Evolutionary conservation across 2,329 filamentous ascomycete species (phyloP), one percentile per base, ranked within the genome.

Genomic region (Ilyonectria mors-panacis): DNA sequence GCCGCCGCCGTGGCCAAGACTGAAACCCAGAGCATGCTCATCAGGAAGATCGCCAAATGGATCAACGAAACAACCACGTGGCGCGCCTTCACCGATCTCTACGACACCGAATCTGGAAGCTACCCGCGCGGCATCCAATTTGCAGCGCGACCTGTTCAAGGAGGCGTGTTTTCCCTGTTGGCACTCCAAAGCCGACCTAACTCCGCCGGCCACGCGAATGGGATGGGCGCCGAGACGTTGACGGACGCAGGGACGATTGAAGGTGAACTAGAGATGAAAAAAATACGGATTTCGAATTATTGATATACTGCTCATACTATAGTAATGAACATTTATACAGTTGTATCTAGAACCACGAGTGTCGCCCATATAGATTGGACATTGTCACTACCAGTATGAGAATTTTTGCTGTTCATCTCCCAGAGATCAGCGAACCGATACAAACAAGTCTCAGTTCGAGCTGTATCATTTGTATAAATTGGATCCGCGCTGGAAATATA

Each of bases 141-240:
- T 82, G 91, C 91, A 67, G 93, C 93, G 1, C 83, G 94, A 39
- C 94, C 94, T 1, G 94, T 97, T 1, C 86, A 92, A 48, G 94
- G 94, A 3, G 94, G 92, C 0, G 89, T 93, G 79, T 97, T 95
- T 84, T 91, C 93, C 2, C 87, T 95, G 54, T 47, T 63, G 3
- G 61, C 37, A 12, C 45, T 63, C 1, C 53, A 63, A 23, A 48
- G 39, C n/a, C 39, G 39, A 42, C 39, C 17, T n/a, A 42, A 17
- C 6, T 42, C 39, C 19, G 39, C 39, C 39, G 15, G 8, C 5
- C 39, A 6, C 6, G 3, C 7, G 39, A n/a, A 8, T 42, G 15
- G 6, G 15, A n/a, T 42, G 39, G 39, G 39, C 6, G 39, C 7
- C 8, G 39, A n/a, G 39, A 42, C 8, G 17, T 6, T n/a, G 39